Conservation (phyloP, 345 rosid species). For the Atalantia buxifolia region DNA sequence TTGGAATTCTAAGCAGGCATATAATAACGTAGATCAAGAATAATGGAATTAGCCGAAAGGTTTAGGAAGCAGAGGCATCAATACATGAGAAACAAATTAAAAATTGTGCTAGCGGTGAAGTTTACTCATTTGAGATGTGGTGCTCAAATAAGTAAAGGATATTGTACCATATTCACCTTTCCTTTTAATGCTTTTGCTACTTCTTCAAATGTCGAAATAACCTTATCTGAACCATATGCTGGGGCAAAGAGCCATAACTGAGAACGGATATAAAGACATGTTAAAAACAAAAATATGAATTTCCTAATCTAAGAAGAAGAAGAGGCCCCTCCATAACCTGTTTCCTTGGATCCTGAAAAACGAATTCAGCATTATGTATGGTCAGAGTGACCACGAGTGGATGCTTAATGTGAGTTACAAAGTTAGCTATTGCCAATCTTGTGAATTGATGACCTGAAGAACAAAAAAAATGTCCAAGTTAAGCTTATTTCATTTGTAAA, state of each 20-base stretch:
- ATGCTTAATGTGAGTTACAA: neutral
- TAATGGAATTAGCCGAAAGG: neutral
- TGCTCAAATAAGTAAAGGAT: neutral
- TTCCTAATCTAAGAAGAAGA: neutral
- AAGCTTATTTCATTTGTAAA: neutral
- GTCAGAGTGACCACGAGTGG: slow-evolving; percentile 1
- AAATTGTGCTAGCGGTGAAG: neutral
- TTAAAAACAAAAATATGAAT: neutral
- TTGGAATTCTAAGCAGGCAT: neutral
- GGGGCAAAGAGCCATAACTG: slow-evolving; percentile 30
- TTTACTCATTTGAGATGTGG: neutral
- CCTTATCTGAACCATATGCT: neutral
- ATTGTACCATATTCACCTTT: slow-evolving; percentile 11
- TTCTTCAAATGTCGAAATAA: slow-evolving; percentile 13
- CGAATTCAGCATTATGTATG: neutral
- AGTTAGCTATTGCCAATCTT: slow-evolving; percentile 6
- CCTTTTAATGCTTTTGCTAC: slow-evolving; percentile 19
- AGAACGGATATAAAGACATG: neutral
- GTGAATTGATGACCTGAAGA: slow-evolving; percentile 4
- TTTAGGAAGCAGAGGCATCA: neutral
- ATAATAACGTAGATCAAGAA: neutral
- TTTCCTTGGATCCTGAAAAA: slow-evolving; percentile 10
- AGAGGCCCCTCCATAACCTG: slow-evolving; percentile 5
- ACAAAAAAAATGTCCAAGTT: neutral
- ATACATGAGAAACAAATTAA: neutral